phyloP scores from a whole-genome alignment of 257 asterid genomes.

The Capsicum baccatum region DNA sequence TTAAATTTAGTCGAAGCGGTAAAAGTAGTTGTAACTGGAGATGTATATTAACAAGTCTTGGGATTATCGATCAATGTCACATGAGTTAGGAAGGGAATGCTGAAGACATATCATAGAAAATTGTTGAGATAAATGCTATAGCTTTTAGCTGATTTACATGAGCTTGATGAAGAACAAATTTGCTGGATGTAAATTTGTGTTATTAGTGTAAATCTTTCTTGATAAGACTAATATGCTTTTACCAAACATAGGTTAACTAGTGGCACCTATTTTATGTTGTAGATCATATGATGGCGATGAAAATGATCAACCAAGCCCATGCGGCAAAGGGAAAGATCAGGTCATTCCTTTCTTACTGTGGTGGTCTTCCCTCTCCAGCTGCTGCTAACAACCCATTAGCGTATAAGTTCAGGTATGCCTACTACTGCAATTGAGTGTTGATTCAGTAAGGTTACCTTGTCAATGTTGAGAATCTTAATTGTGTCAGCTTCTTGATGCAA shows the following conservation, averaged over 20 bases:
- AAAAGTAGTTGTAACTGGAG: too few relatives aligned
- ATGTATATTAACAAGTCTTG: not conserved
- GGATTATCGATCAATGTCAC: not conserved
- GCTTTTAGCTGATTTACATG: not conserved
- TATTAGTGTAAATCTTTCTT: not conserved
- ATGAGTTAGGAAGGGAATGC: not conserved
- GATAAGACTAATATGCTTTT: not conserved
- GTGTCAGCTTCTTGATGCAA: not conserved
- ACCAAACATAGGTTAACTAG: not conserved
- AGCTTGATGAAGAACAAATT: constrained; percentile 1
- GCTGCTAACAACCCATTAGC: constrained; percentile 97
- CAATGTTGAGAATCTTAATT: not conserved
- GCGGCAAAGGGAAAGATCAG: constrained; percentile 76
- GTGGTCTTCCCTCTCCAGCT: constrained; percentile 95
- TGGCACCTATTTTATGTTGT: constrained; percentile 26
- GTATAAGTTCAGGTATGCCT: constrained; percentile 81
- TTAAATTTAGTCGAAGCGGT: too few relatives aligned
- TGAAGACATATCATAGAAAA: not conserved
- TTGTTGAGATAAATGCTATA: not conserved
- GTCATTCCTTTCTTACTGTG: constrained; percentile 91
- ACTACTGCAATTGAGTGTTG: constrained; percentile 7
- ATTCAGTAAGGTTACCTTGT: not conserved
- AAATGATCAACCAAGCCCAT: constrained; percentile 89
- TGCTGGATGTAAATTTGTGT: constrained; percentile 2
- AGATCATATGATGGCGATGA: constrained; percentile 99